Conservation (phyloP, 179 eudicot genomes). For the Drosera spatulata region DNA sequence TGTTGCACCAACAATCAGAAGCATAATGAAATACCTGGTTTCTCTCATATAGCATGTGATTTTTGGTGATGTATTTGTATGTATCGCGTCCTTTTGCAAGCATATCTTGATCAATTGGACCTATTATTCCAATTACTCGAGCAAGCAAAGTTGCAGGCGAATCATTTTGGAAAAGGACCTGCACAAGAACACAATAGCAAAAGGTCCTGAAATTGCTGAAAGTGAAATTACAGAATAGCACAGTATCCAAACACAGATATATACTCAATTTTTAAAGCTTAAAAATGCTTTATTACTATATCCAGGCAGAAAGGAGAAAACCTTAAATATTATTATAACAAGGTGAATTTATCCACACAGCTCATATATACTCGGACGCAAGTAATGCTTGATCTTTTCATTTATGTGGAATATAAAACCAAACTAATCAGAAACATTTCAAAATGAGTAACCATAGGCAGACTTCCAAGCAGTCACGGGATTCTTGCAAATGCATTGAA, state of each 20-base stretch:
- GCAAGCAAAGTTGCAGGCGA: slow-evolving; percentile 95
- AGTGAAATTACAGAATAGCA: not conserved
- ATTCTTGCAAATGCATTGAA: too few relatives aligned
- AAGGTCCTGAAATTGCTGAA: not conserved
- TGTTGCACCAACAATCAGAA: not conserved
- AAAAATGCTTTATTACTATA: not conserved
- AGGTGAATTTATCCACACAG: not conserved
- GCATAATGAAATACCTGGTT: slow-evolving; percentile 54
- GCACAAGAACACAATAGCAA: slow-evolving; percentile 6
- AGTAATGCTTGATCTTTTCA: too few relatives aligned
- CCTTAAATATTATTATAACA: not conserved
- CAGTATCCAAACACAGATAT: not conserved
- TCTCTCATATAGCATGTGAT: slow-evolving; percentile 96
- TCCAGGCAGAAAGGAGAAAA: not conserved
- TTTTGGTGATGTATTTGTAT: slow-evolving; percentile 89
- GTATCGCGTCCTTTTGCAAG: slow-evolving; percentile 94
- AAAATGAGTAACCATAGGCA: too few relatives aligned
- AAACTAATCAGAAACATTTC: too few relatives aligned
- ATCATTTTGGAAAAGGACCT: slow-evolving; percentile 99
- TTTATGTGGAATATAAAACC: too few relatives aligned
- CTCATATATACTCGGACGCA: too few relatives aligned
- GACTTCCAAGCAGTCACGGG: too few relatives aligned
- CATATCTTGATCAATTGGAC: slow-evolving; percentile 76
- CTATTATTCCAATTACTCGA: slow-evolving; percentile 85
- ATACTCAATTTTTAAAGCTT: not conserved